Percentiles rank a stretch among this genome's conserved stretches.
Evolutionary conservation across 2,329 filamentous ascomycete species (phyloP).

Genomic region (Calycina herbarum): DNA sequence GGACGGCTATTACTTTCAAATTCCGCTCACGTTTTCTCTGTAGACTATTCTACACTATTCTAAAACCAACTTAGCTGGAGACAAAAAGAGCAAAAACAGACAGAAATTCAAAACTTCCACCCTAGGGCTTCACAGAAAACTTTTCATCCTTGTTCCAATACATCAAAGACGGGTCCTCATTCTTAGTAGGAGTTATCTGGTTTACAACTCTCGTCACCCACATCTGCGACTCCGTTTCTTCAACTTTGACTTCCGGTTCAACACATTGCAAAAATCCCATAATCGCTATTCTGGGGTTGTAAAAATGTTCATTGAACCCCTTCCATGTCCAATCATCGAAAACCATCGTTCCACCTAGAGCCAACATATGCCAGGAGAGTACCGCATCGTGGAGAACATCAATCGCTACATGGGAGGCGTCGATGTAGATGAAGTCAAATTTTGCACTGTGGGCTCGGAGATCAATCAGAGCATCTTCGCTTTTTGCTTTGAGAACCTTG

Average conservation of each 20-base stretch:
- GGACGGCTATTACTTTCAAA: too few relatives aligned
- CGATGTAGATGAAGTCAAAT: not conserved
- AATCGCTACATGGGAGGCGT: not conserved
- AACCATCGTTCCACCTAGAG: not conserved
- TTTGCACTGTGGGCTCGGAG: not conserved
- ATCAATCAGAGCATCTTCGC: not conserved
- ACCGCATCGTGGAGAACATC: not conserved
- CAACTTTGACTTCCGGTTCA: not conserved
- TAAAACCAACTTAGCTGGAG: not conserved
- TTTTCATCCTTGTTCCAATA: not conserved
- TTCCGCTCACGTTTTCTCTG: too few relatives aligned
- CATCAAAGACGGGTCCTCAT: not conserved
- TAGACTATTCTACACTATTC: too few relatives aligned
- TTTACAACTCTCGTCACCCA: not conserved
- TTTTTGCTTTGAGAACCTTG: not conserved
- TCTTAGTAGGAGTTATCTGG: not conserved
- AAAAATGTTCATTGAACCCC: constrained; percentile 1
- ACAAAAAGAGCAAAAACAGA: not conserved
- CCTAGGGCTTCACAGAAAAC: not conserved
- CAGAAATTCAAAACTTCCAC: not conserved
- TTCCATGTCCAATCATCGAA: not conserved
- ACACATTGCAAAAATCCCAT: not conserved
- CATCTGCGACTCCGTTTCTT: not conserved
- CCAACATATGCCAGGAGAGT: constrained; percentile 3
- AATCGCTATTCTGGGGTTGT: not conserved